Conservation (phyloP, 371 early-diverging fungal species). For the Mortierella sp. region DNA sequence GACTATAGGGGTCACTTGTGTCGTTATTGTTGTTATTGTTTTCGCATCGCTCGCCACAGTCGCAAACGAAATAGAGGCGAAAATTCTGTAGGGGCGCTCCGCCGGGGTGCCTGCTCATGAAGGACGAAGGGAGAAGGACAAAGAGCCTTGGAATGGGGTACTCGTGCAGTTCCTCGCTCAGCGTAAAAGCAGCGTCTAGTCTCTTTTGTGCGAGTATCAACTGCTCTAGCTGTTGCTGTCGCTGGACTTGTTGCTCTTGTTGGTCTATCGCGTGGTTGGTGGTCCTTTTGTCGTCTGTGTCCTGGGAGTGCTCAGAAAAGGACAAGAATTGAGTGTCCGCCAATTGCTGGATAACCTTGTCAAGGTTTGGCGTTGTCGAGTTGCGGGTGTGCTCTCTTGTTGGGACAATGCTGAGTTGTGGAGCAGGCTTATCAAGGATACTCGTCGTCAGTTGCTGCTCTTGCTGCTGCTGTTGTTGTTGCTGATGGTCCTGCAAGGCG, state of each 20-base stretch:
- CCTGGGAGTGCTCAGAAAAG: background rate
- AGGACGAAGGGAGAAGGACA: constrained; percentile 6
- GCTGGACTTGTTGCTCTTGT: background rate
- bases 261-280: background rate
- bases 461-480: background rate
- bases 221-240: background rate
- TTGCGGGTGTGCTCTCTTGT: background rate
- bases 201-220: background rate
- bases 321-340: background rate
- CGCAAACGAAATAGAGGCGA: constrained; percentile 3
- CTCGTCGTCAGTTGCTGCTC: background rate
- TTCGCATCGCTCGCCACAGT: background rate
- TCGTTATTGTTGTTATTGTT: background rate
- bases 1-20: background rate
- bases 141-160: constrained; percentile 15
- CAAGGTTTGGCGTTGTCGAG: background rate
- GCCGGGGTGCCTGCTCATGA: background rate
- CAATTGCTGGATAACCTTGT: constrained; percentile 2
- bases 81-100: background rate
- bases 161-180: constrained; percentile 14
- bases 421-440: background rate
- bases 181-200: background rate
- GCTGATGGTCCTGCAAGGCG: background rate
- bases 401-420: background rate
- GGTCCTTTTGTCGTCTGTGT: background rate